Evolutionary conservation across 2,329 filamentous ascomycete species (phyloP).

Genomic region (Thielaviopsis euricoi): DNA sequence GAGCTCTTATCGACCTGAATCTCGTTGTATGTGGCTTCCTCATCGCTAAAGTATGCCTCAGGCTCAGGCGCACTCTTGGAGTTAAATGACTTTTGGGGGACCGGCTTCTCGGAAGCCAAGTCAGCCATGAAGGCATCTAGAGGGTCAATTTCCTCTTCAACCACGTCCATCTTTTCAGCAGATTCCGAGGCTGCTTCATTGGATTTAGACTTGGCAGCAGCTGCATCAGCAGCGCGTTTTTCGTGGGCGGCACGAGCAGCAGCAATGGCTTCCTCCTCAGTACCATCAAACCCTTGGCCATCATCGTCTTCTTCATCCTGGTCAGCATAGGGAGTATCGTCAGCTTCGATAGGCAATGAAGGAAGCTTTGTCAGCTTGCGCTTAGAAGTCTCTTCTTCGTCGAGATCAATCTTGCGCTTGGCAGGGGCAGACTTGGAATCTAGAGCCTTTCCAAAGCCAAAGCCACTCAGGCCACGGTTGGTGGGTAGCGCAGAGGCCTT

Average conservation of each 20-base stretch:
- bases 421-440: conserved; percentile 50
- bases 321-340: conserved; percentile 42
- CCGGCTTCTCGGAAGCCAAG: conserved; percentile 31
- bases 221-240: conserved; percentile 43
- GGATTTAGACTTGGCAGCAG: conserved; percentile 13
- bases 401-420: conserved; percentile 67
- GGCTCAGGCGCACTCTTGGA: conserved; percentile 46
- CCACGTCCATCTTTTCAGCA: conserved; percentile 38
- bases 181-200: conserved; percentile 15
- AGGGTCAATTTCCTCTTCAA: conserved; percentile 53
- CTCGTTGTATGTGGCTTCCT: conserved; percentile 46
- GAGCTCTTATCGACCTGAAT: conserved; percentile 29
- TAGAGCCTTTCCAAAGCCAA: conserved; percentile 59
- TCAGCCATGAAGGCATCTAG: conserved; percentile 94
- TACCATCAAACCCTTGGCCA: conserved; percentile 60
- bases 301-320: conserved; percentile 58
- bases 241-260: conserved; percentile 75
- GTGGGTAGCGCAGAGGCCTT: conserved; percentile 42
- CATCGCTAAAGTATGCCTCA: conserved; percentile 76
- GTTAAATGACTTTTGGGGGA: conserved; percentile 10
- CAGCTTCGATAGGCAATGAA: conserved; percentile 50
- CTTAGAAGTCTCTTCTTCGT: conserved; percentile 72
- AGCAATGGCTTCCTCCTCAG: conserved; percentile 75
- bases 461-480: conserved; percentile 57
- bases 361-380: conserved; percentile 87